A percentile compares a stretch with the other conserved stretches of the same genome.
phyloP scores from a whole-genome alignment of 768 basidiomycete genomes.

The Terana coerulea region DNA sequence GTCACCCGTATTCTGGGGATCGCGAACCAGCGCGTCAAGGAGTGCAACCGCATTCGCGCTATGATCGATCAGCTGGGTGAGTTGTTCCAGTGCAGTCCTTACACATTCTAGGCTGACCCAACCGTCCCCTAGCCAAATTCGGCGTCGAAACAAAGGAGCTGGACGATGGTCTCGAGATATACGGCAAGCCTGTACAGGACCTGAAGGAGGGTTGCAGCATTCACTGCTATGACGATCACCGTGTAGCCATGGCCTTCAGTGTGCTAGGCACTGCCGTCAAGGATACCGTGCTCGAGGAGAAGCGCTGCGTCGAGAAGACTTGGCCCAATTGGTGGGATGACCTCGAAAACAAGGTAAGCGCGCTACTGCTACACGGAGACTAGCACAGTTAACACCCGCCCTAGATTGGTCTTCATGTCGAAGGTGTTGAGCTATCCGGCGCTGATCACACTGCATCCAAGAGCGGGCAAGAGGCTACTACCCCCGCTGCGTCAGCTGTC shows the following conservation, averaged over 20 bases:
- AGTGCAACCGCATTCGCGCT: conserved; percentile 93
- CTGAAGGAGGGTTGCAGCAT: conserved; percentile 73
- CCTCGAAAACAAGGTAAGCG: conserved; percentile 83
- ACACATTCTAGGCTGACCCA: not conserved
- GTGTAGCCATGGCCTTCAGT: conserved; percentile 98
- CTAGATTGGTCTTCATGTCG: conserved; percentile 85
- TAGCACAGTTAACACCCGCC: conserved; percentile 5
- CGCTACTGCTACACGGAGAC: not conserved
- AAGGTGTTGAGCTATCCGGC: conserved; percentile 73
- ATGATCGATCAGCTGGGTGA: conserved; percentile 94
- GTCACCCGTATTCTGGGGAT: conserved; percentile 89
- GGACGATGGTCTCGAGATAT: conserved; percentile 88
- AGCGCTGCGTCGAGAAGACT: conserved; percentile 97
- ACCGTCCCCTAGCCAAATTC: conserved; percentile 68
- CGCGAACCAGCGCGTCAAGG: conserved; percentile 97
- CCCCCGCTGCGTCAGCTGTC: conserved; percentile 56
- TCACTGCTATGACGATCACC: conserved; percentile 97
- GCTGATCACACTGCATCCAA: conserved; percentile 38
- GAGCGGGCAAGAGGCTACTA: conserved; percentile 30
- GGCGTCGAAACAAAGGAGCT: conserved; percentile 90
- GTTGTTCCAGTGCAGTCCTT: conserved; percentile 19
- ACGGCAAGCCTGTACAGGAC: conserved; percentile 64
- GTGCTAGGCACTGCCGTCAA: conserved; percentile 74
- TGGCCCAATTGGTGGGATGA: conserved; percentile 99
- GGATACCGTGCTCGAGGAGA: conserved; percentile 87